Evolutionary conservation across 164 flowering plant genomes (phyloP), one percentile per base, ranked within the genome.

Genomic region (Vitis vinifera): DNA sequence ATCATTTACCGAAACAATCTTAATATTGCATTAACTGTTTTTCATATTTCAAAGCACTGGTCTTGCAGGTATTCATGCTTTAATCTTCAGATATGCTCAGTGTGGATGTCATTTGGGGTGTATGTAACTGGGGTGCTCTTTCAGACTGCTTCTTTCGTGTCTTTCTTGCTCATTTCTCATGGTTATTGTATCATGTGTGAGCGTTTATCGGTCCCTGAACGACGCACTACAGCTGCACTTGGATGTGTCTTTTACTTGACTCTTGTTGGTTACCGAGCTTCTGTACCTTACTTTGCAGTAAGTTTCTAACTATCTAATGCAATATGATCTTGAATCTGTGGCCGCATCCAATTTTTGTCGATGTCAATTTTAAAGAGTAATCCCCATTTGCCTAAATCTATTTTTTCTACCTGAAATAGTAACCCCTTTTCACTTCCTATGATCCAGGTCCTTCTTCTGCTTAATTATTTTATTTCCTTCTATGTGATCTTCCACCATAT

Each of bases 51-150:
- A 15, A 23, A 27, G 10, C 7, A 55, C 30, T 55, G n/a, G 56
- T 75, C 10, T 66, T 79, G 79, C 90, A 95, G 98, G 98, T 84
- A 89, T 78, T 88, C 94, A 0, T 92, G 97, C 73, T 87, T 83
- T 77, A 76, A 89, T 82, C 79, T 81, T 49, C 88, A 88, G 67
- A 78, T 78, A 74, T 95, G 98, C 85, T 95, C 99, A 19, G 70
- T 95, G 51, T 95, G 99, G 98, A 86, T 91, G 88, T 95, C 98
- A 31, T 95, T 92, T 73, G 99, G 97, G 59, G 96, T 88, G 30
- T 95, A 90, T 66, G 81, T 93, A 48, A 89, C 91, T 49, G 97
- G 97, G 57, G 89, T 90, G 37, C 89, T 92, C 69, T 95, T 91
- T 76, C 93, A 92, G 75, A 90, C 97, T 55, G 89, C 94, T 74